Base-by-base conservation (phyloP, 2,329 filamentous ascomycete genomes). In the Microcyclosporella mali region DNA sequence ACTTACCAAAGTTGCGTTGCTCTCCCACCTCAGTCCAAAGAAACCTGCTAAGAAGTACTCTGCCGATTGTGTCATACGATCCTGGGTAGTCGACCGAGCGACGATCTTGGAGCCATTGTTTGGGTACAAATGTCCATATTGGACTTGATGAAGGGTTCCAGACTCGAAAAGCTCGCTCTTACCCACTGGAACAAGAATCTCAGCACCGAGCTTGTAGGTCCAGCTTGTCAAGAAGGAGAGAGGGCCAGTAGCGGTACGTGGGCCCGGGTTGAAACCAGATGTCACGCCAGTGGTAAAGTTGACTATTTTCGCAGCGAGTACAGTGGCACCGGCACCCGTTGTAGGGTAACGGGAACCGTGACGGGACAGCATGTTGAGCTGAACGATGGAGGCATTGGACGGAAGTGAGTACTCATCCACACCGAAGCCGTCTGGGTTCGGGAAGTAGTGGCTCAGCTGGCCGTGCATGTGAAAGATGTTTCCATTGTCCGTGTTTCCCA, bases 21-120 rank as follows among this genome's bases (percentile, higher is more conserved):
- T 73, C 1, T 79, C 73, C 84, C 84, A 88, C 35, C 82, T 76
- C 0, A 87, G 72, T 0, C 84, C 84, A 57, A 88, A 88, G 67
- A 88, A 88, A 0, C 85, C 85, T 4, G 84, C 81, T 58, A 88
- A 67, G 64, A 87, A 88, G 62, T 88, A 84, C 62, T 88, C 84
- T 2, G 84, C 84, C 30, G 76, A 82, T 60, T 88, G 81, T 16
- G 84, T 69, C 84, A 88, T 88, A 17, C 85, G 78, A 58, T 85
- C 79, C 60, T 88, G 82, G 1, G 84, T 85, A 1, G 84, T 87
- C 1, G 83, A 86, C 19, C 84, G 74, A 12, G 79, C 82, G 44
- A 88, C 77, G 46, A 88, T 79, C 66, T 85, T 88, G 63, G 73
- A 81, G 43, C 77, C 74, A 4, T 84, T 78, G 53, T 87, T 82